Base-by-base conservation (phyloP, 2,329 filamentous ascomycete species). In the Diplodia intermedia region DNA sequence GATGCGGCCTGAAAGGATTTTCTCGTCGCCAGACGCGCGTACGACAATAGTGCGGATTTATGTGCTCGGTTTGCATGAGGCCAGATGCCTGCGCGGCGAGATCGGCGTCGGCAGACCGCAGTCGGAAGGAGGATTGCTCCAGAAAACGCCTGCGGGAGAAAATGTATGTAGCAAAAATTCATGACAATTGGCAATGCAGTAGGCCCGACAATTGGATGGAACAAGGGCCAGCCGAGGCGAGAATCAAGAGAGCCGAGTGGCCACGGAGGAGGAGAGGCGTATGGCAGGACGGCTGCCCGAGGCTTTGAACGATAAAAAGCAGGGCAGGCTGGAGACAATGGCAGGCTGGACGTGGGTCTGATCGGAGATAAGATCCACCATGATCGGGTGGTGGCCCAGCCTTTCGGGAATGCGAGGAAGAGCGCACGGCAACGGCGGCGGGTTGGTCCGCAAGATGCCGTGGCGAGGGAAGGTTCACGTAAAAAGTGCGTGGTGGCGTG, bases 301-400 rank as follows among this genome's bases (percentile, higher is more conserved):
- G 31, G 9, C 26, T 38, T 14, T 12, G 9, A 23, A 26, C 60
- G 52, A 26, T 9, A 53, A 20, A 63, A 63, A 63, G 60, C 60
- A 33, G 60, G 40, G 47, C 23, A 47, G 15, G 38, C 1, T 18
- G 43, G 60, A 29, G 33, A 38, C 14, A 63, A 26, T 12, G 36
- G 60, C 18, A 63, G 36, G 29, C 23, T 12, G 15, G 15, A 29
- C 26, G 40, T 26, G 20, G 18, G 49, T 20, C 26, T 36, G 60
- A 63, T 63, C 60, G 60, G 60, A 63, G 60, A 63, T 63, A 63
- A 63, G 60, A 63, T 63, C 15, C 47, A 52, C 6, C 11, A 36
- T 11, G 43, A 52, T 63, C 60, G 47, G 57, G 26, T 4, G 12
- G 56, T 9, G 36, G 11, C 56, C 38, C 14, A 49, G 56, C n/a